phyloP scores from a whole-genome alignment of 768 basidiomycete species.

The Russula sp. region DNA sequence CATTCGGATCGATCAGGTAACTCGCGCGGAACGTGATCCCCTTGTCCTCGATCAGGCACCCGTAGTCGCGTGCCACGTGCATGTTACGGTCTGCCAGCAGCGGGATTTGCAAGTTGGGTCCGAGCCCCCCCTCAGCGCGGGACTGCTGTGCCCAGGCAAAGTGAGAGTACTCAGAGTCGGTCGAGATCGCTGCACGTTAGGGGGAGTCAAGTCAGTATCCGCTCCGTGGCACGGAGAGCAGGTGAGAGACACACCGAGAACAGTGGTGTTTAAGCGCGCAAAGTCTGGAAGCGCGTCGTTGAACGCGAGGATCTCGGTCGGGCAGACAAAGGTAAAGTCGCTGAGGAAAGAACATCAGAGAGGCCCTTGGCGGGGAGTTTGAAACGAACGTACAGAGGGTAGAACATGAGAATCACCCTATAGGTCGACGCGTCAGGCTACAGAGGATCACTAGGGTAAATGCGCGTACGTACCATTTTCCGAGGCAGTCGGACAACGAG shows the following conservation, averaged over 20 bases:
- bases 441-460: constrained; percentile 1
- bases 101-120: constrained; percentile 81
- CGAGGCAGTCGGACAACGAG: constrained; percentile 64
- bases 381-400: constrained; percentile 68
- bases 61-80: constrained; percentile 79
- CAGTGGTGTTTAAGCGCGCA: constrained; percentile 61
- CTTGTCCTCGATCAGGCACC: constrained; percentile 81
- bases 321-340: constrained; percentile 88
- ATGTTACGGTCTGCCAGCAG: constrained; percentile 76
- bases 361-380: not conserved
- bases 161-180: constrained; percentile 86
- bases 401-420: constrained; percentile 93
- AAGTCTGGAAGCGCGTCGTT: constrained; percentile 80
- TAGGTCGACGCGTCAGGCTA: not conserved
- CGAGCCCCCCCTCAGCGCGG: constrained; percentile 83
- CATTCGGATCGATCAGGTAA: constrained; percentile 85
- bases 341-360: constrained; percentile 32
- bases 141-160: constrained; percentile 80
- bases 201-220: not conserved
- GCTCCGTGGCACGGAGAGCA: not conserved
- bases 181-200: constrained; percentile 56
- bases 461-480: constrained; percentile 62
- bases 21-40: constrained; percentile 84
- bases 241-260: constrained; percentile 54
- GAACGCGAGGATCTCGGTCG: constrained; percentile 95